Evolutionary conservation across 106 monocot genomes (phyloP).

Genomic region (Phalaenopsis equestris): DNA sequence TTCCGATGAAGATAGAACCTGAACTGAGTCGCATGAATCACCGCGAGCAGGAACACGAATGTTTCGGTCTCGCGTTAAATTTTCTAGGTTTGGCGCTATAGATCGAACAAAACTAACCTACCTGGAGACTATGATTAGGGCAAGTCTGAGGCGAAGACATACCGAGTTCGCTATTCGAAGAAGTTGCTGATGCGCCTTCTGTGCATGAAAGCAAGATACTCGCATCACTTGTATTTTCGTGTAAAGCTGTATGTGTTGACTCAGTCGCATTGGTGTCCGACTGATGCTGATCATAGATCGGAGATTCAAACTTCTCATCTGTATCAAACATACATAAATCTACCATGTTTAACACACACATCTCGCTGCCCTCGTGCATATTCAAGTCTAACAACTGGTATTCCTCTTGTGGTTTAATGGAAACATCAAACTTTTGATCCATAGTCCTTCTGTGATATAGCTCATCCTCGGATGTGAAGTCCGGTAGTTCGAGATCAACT

Average conservation of each 20-base stretch:
- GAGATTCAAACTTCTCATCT: slow-evolving; percentile 11
- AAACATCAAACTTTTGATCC: background rate
- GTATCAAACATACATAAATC: slow-evolving; percentile 17
- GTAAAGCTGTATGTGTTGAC: background rate
- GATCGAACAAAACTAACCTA: background rate
- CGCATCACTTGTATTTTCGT: slow-evolving; percentile 1
- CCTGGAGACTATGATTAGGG: background rate
- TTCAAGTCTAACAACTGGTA: background rate
- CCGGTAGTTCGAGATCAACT: background rate
- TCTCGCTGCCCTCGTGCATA: slow-evolving; percentile 3
- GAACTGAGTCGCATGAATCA: background rate
- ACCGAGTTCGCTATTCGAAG: background rate
- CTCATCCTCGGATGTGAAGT: slow-evolving; percentile 1
- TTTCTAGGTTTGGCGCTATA: background rate
- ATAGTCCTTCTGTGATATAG: background rate
- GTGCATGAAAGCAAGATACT: background rate
- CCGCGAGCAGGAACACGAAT: background rate
- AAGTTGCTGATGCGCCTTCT: background rate
- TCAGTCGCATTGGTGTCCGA: background rate
- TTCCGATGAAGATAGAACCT: slow-evolving; percentile 3
- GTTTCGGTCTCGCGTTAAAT: background rate
- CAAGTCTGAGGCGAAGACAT: background rate
- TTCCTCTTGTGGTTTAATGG: background rate
- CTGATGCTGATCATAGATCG: slow-evolving; percentile 3
- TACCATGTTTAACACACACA: slow-evolving; percentile 12